Evolutionary conservation across 140 eudicot species (phyloP).

Genomic region (Bidens hawaiensis): DNA sequence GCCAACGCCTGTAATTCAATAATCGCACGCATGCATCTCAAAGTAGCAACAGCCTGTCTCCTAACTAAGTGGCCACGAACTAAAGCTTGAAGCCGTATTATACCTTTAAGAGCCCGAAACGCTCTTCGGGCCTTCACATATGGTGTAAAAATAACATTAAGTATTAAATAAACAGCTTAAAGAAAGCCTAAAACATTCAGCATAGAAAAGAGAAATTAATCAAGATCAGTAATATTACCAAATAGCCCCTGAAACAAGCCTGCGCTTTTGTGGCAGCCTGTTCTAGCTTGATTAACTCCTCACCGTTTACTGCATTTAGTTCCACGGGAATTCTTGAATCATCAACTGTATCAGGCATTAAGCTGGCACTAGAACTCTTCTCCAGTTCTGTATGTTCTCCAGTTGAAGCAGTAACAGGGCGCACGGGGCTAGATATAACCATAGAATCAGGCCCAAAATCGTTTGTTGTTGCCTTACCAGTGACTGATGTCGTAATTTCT

Average conservation of each 20-base stretch:
- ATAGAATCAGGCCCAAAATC: slow-evolving; percentile 43
- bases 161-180: slow-evolving; percentile 9
- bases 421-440: slow-evolving; percentile 43
- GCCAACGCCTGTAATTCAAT: slow-evolving; percentile 78
- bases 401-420: slow-evolving; percentile 40
- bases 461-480: slow-evolving; percentile 38
- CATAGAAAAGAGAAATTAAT: background rate
- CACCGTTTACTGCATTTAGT: slow-evolving; percentile 33
- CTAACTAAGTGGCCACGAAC: slow-evolving; percentile 88
- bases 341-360: slow-evolving; percentile 31
- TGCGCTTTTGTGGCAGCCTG: slow-evolving; percentile 89
- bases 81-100: slow-evolving; percentile 89
- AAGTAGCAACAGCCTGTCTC: slow-evolving; percentile 77
- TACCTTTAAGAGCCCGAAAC: slow-evolving; percentile 92
- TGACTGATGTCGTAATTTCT: slow-evolving; percentile 42
- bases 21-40: slow-evolving; percentile 73
- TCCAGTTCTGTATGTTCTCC: slow-evolving; percentile 39
- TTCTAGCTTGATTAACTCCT: slow-evolving; percentile 49
- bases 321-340: slow-evolving; percentile 16
- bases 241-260: slow-evolving; percentile 93
- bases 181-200: slow-evolving; percentile 1
- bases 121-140: slow-evolving; percentile 86
- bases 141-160: too few relatives aligned
- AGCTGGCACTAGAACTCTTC: slow-evolving; percentile 34
- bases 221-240: slow-evolving; percentile 50